Evolutionary conservation across 495 filamentous ascomycete species (phyloP).

Genomic region (Penicillium chermesinum): DNA sequence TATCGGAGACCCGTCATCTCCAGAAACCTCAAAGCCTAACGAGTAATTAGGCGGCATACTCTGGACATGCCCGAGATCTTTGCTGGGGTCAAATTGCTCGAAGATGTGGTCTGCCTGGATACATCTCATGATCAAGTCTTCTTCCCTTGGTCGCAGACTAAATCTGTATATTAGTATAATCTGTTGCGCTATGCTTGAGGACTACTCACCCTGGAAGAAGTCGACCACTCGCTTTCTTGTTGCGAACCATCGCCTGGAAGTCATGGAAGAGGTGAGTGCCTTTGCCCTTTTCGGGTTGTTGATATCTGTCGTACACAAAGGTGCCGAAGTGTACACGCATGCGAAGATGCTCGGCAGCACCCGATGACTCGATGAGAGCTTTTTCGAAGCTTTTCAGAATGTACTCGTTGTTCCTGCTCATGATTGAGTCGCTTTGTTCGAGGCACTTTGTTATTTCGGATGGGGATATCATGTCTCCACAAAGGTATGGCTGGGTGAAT

Average conservation of each 20-base stretch:
- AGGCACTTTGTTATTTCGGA: background rate
- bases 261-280: conserved; percentile 40
- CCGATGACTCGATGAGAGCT: conserved; percentile 27
- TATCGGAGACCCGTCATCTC: background rate
- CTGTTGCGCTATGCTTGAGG: background rate
- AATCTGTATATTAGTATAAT: background rate
- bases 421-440: too few relatives aligned
- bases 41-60: background rate
- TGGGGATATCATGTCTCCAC: background rate
- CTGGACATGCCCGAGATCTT: background rate
- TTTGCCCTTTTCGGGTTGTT: conserved; percentile 28
- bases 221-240: conserved; percentile 33
- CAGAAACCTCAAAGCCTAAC: background rate
- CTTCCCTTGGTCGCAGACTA: background rate
- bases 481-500: background rate
- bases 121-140: background rate
- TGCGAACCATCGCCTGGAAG: conserved; percentile 42
- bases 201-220: conserved; percentile 35
- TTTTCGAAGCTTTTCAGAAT: conserved; percentile 25
- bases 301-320: conserved; percentile 44
- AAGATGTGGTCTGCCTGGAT: background rate
- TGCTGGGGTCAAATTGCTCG: background rate
- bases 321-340: conserved; percentile 57
- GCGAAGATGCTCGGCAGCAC: conserved; percentile 36
- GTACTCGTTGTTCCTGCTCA: conserved; percentile 5